A percentile compares a stretch with the other conserved stretches of the same genome.
Evolutionary conservation across 192 early-diverging fungal genomes (phyloP).

Genomic region (Podila epicladia): DNA sequence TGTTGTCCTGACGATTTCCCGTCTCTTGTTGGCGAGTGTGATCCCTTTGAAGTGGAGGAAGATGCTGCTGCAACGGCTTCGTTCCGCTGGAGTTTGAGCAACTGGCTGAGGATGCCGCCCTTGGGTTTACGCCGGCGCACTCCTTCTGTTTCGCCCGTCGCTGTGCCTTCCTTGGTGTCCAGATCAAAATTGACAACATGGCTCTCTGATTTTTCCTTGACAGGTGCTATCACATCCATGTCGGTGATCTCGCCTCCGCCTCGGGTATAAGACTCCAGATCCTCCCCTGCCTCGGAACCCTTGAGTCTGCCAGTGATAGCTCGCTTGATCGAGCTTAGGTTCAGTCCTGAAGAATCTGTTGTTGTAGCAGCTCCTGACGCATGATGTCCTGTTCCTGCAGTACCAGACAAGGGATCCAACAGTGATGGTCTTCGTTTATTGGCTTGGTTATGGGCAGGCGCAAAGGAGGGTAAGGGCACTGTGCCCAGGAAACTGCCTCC

Average conservation of each 20-base stretch:
- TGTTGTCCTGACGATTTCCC: background rate
- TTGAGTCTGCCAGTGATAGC: conserved; percentile 9
- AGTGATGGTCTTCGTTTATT: conserved; percentile 9
- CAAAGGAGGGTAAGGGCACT: conserved; percentile 24
- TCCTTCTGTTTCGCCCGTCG: background rate
- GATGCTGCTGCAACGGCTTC: conserved; percentile 17
- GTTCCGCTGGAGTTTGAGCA: conserved; percentile 34
- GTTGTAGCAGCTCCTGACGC: background rate
- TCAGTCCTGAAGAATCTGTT: background rate
- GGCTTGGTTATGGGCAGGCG: background rate
- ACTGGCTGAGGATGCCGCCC: conserved; percentile 45
- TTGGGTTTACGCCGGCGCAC: conserved; percentile 28
- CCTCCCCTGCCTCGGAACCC: background rate
- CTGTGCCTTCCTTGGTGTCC: background rate
- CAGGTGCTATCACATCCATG: background rate
- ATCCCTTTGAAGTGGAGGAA: background rate
- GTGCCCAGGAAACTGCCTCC: conserved; percentile 33
- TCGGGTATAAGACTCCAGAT: conserved; percentile 8
- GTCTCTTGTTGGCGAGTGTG: background rate
- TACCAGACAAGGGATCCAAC: background rate
- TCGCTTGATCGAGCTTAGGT: conserved; percentile 16
- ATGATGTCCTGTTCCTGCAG: background rate
- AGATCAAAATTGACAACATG: background rate
- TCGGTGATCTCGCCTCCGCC: background rate
- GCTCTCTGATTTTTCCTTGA: background rate